Evolutionary conservation across 148 eudicot genomes (phyloP).

Genomic region (Persicaria tinctoria): DNA sequence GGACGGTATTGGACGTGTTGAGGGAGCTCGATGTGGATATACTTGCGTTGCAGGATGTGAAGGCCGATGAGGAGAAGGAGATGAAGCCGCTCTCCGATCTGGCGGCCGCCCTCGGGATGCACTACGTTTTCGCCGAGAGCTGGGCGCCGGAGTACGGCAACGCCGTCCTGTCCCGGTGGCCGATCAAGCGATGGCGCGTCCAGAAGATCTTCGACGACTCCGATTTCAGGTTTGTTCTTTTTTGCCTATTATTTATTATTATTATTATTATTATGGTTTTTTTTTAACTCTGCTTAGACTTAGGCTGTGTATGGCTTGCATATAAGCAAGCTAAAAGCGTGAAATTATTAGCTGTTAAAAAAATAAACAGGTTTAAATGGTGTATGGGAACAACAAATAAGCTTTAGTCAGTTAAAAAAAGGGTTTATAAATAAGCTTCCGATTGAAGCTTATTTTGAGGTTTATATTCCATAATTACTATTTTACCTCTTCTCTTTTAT

Average conservation of each 20-base stretch:
- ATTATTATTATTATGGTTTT: neutral
- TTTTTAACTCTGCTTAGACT: neutral
- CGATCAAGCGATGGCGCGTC: constrained; percentile 60
- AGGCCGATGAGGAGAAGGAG: constrained; percentile 77
- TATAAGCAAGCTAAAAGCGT: too few relatives aligned
- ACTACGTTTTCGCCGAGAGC: constrained; percentile 87
- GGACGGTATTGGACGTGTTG: constrained; percentile 57
- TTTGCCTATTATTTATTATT: neutral
- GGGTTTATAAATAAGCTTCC: too few relatives aligned
- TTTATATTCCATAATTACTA: too few relatives aligned
- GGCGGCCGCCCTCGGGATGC: constrained; percentile 78
- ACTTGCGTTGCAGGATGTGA: constrained; percentile 83
- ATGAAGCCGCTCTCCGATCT: constrained; percentile 85
- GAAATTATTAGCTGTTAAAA: too few relatives aligned
- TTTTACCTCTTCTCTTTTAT: too few relatives aligned
- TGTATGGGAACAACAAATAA: too few relatives aligned
- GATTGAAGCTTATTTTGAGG: too few relatives aligned
- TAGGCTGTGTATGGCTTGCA: too few relatives aligned
- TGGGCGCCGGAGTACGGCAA: constrained; percentile 99
- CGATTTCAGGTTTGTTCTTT: constrained; percentile 69
- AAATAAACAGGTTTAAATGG: too few relatives aligned
- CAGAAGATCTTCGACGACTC: constrained; percentile 77
- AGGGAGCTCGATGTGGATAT: constrained; percentile 80
- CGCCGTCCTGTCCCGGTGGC: constrained; percentile 88
- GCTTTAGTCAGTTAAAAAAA: too few relatives aligned